phyloP scores from a whole-genome alignment of 2,329 filamentous ascomycete genomes.

The Talaromyces sp. region DNA sequence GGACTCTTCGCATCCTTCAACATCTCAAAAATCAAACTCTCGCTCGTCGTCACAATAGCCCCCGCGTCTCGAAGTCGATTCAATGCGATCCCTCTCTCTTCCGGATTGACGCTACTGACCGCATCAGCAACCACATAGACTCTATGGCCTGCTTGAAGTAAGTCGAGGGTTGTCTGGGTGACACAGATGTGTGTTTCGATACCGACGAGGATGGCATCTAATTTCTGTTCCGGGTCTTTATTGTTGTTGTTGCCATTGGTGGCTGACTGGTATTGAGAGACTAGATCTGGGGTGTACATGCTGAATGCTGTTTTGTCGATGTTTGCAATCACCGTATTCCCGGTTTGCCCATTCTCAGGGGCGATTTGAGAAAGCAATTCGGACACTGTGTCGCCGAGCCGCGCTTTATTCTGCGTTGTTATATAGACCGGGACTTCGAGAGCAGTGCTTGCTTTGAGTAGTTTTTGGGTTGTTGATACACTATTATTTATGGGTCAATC shows the following conservation, averaged over 20 bases:
- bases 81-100: slow-evolving; percentile 76
- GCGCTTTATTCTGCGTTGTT: slow-evolving; percentile 76
- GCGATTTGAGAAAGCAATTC: slow-evolving; percentile 54
- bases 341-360: slow-evolving; percentile 26
- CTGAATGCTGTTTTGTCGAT: slow-evolving; percentile 86
- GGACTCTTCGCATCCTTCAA: slow-evolving; percentile 72
- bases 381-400: slow-evolving; percentile 73
- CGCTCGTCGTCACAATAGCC: slow-evolving; percentile 74
- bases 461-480: slow-evolving; percentile 62
- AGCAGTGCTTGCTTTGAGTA: slow-evolving; percentile 54
- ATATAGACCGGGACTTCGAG: slow-evolving; percentile 69
- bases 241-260: slow-evolving; percentile 18
- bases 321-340: slow-evolving; percentile 43
- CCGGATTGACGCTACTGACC: slow-evolving; percentile 78
- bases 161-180: slow-evolving; percentile 82
- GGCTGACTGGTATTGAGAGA: slow-evolving; percentile 26
- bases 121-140: slow-evolving; percentile 88
- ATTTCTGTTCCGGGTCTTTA: slow-evolving; percentile 13
- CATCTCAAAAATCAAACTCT: slow-evolving; percentile 84
- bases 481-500: slow-evolving; percentile 33
- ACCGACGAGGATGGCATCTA: slow-evolving; percentile 72
- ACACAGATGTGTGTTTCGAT: slow-evolving; percentile 95
- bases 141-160: slow-evolving; percentile 66
- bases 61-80: slow-evolving; percentile 70
- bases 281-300: slow-evolving; percentile 72